Conservation (phyloP, 306 rosid genomes). For the Astragalus glycyphyllos region DNA sequence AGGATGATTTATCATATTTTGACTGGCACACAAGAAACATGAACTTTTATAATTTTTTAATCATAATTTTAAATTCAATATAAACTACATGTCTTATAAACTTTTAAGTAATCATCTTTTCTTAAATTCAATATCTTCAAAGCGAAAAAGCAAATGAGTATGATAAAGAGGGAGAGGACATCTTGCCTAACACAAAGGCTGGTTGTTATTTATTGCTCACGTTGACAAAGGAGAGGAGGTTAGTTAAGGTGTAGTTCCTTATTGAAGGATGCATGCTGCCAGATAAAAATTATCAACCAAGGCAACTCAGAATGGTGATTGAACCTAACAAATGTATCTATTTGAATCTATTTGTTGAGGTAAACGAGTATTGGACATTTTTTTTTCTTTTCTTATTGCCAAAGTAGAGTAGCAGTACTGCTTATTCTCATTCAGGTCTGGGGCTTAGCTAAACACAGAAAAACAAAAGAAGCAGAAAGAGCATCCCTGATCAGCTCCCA, state of each 20-base stretch:
- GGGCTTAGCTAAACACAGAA: constrained; percentile 7
- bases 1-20: too few relatives aligned
- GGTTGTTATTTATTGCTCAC: neutral
- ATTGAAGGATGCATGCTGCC: constrained; percentile 23
- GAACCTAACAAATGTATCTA: constrained; percentile 19
- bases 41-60: too few relatives aligned
- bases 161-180: constrained; percentile 10
- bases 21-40: too few relatives aligned
- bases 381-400: neutral
- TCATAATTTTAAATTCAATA: too few relatives aligned
- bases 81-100: too few relatives aligned
- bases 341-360: constrained; percentile 1
- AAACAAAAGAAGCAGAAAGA: constrained; percentile 1
- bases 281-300: constrained; percentile 5
- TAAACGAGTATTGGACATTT: neutral
- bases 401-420: neutral
- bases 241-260: constrained; percentile 9
- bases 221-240: neutral
- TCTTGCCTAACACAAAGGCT: constrained; percentile 2
- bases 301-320: constrained; percentile 13
- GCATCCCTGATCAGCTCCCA: neutral
- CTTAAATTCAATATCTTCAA: too few relatives aligned
- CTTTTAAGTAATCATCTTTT: too few relatives aligned
- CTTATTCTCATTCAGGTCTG: constrained; percentile 21
- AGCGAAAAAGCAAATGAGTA: neutral